Percentiles rank a stretch among this genome's conserved stretches.
These are phyloP conservation scores for Aspergillus spinulosporus DNA, from an alignment of 2,329 filamentous ascomycete species.

Conservation along the genomic window DNA sequence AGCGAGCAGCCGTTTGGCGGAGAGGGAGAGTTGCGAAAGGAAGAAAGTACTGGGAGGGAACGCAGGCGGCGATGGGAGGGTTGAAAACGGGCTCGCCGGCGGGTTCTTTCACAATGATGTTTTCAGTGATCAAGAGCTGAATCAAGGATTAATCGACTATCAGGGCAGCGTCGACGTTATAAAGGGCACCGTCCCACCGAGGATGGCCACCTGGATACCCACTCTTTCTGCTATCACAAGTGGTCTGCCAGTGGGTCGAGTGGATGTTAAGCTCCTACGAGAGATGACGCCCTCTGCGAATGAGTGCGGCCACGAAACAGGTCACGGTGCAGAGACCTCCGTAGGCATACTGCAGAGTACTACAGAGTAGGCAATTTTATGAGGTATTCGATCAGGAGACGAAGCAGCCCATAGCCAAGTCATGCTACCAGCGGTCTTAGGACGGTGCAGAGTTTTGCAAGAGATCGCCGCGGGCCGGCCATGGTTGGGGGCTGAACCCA, in stretches of 20 bases:
- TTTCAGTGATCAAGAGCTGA: conserved; percentile 15
- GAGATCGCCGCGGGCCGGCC: conserved; percentile 21
- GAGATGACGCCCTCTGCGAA: conserved; percentile 16
- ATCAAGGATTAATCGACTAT: conserved; percentile 25
- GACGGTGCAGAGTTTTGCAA: not conserved
- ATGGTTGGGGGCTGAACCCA: conserved; percentile 8
- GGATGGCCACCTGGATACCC: conserved; percentile 30
- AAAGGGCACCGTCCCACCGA: conserved; percentile 33
- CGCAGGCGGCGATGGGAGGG: conserved; percentile 2
- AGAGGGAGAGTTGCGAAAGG: not conserved
- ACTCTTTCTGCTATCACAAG: conserved; percentile 33
- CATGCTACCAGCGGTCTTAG: not conserved
- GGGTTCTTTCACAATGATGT: conserved; percentile 17
- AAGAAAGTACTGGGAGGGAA: conserved; percentile 8
- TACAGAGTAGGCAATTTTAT: not conserved
- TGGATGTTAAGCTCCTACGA: conserved; percentile 30
- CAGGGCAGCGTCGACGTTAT: conserved; percentile 31
- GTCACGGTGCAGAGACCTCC: conserved; percentile 2
- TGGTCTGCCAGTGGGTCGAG: conserved; percentile 35
- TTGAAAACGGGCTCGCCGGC: not conserved
- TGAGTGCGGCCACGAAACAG: conserved; percentile 19
- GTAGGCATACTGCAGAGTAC: not conserved
- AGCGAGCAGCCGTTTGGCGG: not conserved
- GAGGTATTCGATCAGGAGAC: conserved; percentile 5
- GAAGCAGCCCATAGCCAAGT: not conserved